Evolutionary conservation across 2,329 filamentous ascomycete species (phyloP), one percentile per base, ranked within the genome.

Genomic region (Hypomyces rosellus): DNA sequence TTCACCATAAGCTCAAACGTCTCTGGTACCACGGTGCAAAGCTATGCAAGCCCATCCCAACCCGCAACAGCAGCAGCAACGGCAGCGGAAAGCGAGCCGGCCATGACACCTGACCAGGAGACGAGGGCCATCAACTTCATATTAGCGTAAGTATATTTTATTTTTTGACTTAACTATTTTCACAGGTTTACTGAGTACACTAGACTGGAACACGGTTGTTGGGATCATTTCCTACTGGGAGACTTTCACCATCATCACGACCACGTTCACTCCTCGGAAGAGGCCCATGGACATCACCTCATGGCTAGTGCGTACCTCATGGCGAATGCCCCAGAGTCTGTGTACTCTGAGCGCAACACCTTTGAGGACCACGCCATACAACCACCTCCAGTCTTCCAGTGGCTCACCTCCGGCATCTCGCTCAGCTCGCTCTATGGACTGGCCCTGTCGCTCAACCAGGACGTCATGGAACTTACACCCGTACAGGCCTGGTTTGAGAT

Each of bases 401-500:
- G 74, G 74, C 60, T 61, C 22, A 59, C 68, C 0, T 60, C 65
- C 0, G 61, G 65, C 39, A 65, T 78, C 30, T 71, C 70, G 2
- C 69, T 79, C 22, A 60, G 64, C 30, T 63, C 64, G 14, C 67
- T 79, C 18, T 64, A 69, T 52, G 69, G 69, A n/a, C 68, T 79
- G 2, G 74, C 76, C 1, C 59, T 63, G 45, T 69, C 70, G 39
- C 65, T 78, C 20, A 74, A 72, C 59, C 65, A 68, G 3, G 54
- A 46, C 30, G 58, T 61, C 45, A 49, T 61, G 15, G 75, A 78
- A 59, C 59, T 78, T 37, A 71, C 75, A 25, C 76, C 76, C 14
- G 72, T 79, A 22, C 76, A 79, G 62, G 75, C 71, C 1, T 79
- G 75, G 76, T 80, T 79, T 59, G 76, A 79, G 66, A 68, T 79